These are phyloP conservation scores for Geranium brycei DNA, from an alignment of 345 rosid genomes.

Conservation along the genomic window DNA sequence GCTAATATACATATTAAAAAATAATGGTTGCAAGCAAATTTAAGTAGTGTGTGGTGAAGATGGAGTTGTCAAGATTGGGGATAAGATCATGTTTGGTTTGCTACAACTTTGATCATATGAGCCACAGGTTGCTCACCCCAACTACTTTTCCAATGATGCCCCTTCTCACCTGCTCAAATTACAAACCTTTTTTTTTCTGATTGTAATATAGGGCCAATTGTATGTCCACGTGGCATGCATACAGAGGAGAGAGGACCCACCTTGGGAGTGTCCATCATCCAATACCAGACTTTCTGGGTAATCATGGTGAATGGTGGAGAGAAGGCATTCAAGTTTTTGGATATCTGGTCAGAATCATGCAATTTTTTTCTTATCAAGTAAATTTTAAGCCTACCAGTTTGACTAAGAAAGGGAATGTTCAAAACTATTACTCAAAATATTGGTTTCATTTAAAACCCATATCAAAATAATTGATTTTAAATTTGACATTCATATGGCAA, in stretches of 20 bases:
- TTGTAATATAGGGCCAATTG: neutral
- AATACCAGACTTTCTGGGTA: neutral
- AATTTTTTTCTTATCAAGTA: too few species aligned
- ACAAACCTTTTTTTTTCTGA: neutral
- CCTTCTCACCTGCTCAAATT: neutral
- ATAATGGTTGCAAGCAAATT: conserved; percentile 33
- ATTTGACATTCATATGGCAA: too few species aligned
- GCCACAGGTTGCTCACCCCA: conserved; percentile 19
- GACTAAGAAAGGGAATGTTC: too few species aligned
- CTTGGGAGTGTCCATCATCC: neutral
- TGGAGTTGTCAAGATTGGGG: conserved; percentile 22
- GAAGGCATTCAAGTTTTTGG: neutral
- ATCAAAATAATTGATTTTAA: too few species aligned
- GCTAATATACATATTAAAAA: neutral
- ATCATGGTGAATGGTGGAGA: neutral
- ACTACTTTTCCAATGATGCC: neutral
- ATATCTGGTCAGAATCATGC: too few species aligned
- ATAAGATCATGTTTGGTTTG: conserved; percentile 33
- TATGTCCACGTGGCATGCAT: neutral
- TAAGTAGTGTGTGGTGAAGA: conserved; percentile 46
- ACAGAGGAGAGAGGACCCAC: neutral
- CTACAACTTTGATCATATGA: conserved; percentile 11
- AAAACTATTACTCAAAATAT: too few species aligned
- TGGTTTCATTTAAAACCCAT: too few species aligned
- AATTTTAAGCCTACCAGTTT: too few species aligned